phyloP scores from a whole-genome alignment of 495 filamentous ascomycete species.

The Penicilliopsis zonata region DNA sequence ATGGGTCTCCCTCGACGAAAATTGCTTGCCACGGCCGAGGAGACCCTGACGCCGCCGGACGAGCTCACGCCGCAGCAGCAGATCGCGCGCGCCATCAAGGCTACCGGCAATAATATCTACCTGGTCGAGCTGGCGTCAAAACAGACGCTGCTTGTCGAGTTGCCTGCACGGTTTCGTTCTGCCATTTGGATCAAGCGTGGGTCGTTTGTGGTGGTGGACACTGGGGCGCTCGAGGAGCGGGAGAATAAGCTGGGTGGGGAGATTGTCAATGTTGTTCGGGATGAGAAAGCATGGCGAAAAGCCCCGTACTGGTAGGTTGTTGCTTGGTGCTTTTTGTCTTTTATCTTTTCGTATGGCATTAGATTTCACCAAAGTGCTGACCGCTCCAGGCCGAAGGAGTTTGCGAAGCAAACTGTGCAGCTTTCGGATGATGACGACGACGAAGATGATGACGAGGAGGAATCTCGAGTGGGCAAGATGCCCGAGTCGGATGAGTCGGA shows the following conservation, averaged over 20 bases:
- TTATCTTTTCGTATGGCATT: slow-evolving; percentile 5
- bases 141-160: slow-evolving; percentile 50
- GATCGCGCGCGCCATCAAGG: slow-evolving; percentile 66
- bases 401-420: slow-evolving; percentile 43
- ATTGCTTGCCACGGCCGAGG: slow-evolving; percentile 58
- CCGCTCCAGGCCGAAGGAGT: slow-evolving; percentile 64
- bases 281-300: slow-evolving; percentile 88
- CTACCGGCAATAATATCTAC: slow-evolving; percentile 82
- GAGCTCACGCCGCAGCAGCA: slow-evolving; percentile 49
- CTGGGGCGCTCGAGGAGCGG: slow-evolving; percentile 48
- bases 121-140: slow-evolving; percentile 52
- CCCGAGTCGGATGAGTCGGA: slow-evolving; percentile 57
- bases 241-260: slow-evolving; percentile 76
- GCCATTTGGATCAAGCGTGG: slow-evolving; percentile 84
- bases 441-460: slow-evolving; percentile 52
- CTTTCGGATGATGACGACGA: slow-evolving; percentile 4
- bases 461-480: slow-evolving; percentile 71
- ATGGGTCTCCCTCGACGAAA: slow-evolving; percentile 72
- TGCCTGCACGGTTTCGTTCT: slow-evolving; percentile 70
- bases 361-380: slow-evolving; percentile 3
- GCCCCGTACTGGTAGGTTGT: slow-evolving; percentile 68
- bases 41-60: slow-evolving; percentile 62
- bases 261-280: slow-evolving; percentile 83
- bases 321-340: not conserved
- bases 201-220: slow-evolving; percentile 77